A percentile compares a stretch with the other conserved stretches of the same genome.
Evolutionary conservation across 768 basidiomycete genomes (phyloP).

Genomic region (Leucocoprinus sp.): DNA sequence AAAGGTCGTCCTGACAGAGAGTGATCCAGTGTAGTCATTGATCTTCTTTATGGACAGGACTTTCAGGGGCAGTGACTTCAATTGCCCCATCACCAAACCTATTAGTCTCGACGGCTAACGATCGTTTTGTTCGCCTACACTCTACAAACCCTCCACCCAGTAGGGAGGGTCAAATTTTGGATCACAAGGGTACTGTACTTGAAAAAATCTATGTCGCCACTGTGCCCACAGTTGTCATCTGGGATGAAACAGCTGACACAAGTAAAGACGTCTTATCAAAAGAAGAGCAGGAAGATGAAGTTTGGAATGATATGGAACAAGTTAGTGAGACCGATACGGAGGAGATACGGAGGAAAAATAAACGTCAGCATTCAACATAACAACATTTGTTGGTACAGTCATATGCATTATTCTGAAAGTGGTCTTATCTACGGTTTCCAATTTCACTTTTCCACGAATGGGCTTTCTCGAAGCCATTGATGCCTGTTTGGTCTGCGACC

Average conservation of each 20-base stretch:
- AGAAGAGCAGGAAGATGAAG: constrained; percentile 47
- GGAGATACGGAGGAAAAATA: constrained; percentile 8
- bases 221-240: constrained; percentile 53
- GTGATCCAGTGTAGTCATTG: neutral
- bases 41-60: constrained; percentile 31
- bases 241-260: constrained; percentile 35
- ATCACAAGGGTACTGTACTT: constrained; percentile 50
- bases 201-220: constrained; percentile 59
- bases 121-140: constrained; percentile 67
- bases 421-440: constrained; percentile 31
- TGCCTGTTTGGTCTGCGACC: constrained; percentile 52
- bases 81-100: constrained; percentile 46
- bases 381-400: neutral
- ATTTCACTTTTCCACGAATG: constrained; percentile 84
- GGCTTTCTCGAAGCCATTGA: constrained; percentile 89
- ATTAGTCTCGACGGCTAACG: constrained; percentile 56
- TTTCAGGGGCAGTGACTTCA: constrained; percentile 64
- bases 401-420: neutral
- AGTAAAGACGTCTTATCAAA: constrained; percentile 34
- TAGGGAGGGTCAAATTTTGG: constrained; percentile 39
- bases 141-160: constrained; percentile 45
- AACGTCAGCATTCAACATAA: constrained; percentile 10
- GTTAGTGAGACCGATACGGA: constrained; percentile 22
- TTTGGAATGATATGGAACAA: constrained; percentile 64
- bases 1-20: constrained; percentile 36